These are phyloP conservation scores for Chlorophyllum brunneum DNA, from an alignment of 768 basidiomycete species.

Conservation along the genomic window DNA sequence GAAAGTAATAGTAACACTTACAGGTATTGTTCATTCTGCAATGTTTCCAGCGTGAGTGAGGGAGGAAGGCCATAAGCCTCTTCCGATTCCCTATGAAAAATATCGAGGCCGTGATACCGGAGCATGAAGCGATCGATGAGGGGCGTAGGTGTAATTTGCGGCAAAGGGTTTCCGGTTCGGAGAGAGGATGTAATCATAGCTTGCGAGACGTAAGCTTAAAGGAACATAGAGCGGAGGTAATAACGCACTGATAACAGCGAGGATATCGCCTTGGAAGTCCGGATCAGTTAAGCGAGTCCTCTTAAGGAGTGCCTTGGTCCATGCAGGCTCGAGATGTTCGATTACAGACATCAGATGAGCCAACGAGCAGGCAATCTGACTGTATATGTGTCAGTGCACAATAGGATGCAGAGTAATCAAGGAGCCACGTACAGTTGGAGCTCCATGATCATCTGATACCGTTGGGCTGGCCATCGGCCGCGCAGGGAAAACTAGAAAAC, in stretches of 20 bases:
- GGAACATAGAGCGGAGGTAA: neutral
- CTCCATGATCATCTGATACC: constrained; percentile 68
- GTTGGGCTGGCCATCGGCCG: constrained; percentile 76
- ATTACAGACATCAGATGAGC: constrained; percentile 73
- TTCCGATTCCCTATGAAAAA: constrained; percentile 68
- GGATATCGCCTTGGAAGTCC: constrained; percentile 79
- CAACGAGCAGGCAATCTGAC: constrained; percentile 65
- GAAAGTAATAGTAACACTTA: constrained; percentile 31
- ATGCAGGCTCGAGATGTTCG: constrained; percentile 68
- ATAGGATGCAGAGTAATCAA: neutral
- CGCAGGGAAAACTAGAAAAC: constrained; percentile 62
- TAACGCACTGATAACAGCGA: constrained; percentile 68
- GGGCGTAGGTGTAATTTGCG: constrained; percentile 84
- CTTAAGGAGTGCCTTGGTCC: constrained; percentile 73
- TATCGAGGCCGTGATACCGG: constrained; percentile 54
- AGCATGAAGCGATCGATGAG: constrained; percentile 46
- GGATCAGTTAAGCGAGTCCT: constrained; percentile 74
- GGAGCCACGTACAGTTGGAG: constrained; percentile 53
- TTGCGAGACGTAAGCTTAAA: no score
- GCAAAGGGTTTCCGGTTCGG: constrained; percentile 69
- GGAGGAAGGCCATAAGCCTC: constrained; percentile 73
- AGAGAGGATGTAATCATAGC: constrained; percentile 77
- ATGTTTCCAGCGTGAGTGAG: constrained; percentile 65
- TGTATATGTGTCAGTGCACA: constrained; percentile 21
- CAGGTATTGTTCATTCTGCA: constrained; percentile 78